phyloP scores from a whole-genome alignment of 768 basidiomycete genomes.

The Ramaria sp. region DNA sequence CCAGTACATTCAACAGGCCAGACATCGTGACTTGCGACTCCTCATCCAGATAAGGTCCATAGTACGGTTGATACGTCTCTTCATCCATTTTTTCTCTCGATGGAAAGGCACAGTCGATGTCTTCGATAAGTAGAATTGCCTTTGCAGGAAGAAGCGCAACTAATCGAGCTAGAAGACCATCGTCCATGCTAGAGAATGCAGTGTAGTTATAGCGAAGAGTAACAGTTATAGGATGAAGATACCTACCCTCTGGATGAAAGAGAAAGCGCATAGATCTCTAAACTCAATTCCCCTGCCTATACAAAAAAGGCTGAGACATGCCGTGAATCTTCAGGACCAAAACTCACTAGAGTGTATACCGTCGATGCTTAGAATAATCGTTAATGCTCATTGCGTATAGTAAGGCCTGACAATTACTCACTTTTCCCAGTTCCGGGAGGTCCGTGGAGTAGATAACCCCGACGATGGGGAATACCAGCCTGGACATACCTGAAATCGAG shows the following conservation, averaged over 20 bases:
- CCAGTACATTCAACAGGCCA: constrained; percentile 46
- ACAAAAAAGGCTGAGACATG: not conserved
- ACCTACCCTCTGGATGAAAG: constrained; percentile 37
- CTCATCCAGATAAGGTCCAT: constrained; percentile 9
- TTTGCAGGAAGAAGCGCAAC: constrained; percentile 38
- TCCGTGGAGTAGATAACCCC: constrained; percentile 48
- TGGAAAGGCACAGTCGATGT: constrained; percentile 51
- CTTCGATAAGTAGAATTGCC: constrained; percentile 47
- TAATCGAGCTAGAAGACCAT: constrained; percentile 35
- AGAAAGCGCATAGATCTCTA: constrained; percentile 32
- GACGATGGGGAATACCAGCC: constrained; percentile 46
- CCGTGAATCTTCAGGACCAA: not conserved
- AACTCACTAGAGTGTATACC: constrained; percentile 38
- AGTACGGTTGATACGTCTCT: constrained; percentile 1
- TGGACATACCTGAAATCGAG: constrained; percentile 16
- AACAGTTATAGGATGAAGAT: constrained; percentile 1
- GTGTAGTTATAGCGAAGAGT: not conserved
- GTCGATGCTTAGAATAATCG: constrained; percentile 18
- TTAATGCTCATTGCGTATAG: not conserved
- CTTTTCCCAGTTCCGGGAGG: constrained; percentile 57
- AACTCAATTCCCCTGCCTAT: constrained; percentile 14
- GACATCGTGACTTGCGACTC: constrained; percentile 34
- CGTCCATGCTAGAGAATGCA: constrained; percentile 31
- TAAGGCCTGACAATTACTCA: constrained; percentile 12
- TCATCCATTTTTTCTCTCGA: constrained; percentile 32